phyloP scores from a whole-genome alignment of 116 monocot species.

The Zostera marina region DNA sequence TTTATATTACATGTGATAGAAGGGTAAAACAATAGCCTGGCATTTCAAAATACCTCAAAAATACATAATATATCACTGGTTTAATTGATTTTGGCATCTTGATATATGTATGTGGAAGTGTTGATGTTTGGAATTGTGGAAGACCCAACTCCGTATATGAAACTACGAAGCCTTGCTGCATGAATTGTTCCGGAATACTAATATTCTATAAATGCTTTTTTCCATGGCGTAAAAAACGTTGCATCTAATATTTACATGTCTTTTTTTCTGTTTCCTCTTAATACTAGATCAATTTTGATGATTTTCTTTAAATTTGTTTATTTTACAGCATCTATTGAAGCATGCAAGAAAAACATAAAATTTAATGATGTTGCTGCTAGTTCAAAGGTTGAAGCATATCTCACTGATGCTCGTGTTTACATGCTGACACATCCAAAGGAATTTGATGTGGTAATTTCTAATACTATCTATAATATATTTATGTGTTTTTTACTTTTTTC shows the following conservation, averaged over 20 bases:
- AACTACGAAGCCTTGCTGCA: no score
- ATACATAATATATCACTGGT: no score
- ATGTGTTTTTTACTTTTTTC: background rate
- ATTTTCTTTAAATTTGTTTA: background rate
- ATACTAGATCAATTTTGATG: background rate
- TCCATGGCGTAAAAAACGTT: background rate
- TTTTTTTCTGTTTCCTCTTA: background rate
- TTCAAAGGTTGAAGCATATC: background rate
- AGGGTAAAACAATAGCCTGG: no score
- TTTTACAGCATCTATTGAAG: conserved; percentile 61
- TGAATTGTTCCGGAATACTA: no score
- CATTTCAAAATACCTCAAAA: no score
- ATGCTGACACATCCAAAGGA: conserved; percentile 88
- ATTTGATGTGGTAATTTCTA: conserved; percentile 73
- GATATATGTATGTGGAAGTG: no score
- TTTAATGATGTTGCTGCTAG: background rate
- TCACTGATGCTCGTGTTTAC: conserved; percentile 12
- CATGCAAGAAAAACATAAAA: conserved; percentile 39
- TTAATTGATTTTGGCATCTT: no score
- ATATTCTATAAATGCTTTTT: background rate
- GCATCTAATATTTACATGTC: background rate
- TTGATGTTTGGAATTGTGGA: no score
- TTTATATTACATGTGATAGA: no score
- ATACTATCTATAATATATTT: background rate
- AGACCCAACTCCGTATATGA: no score